A percentile compares a stretch with the other conserved stretches of the same genome.
These are phyloP conservation scores for Ambrosia trifida DNA, from an alignment of 129 eudicot species.

Conservation along the genomic window DNA sequence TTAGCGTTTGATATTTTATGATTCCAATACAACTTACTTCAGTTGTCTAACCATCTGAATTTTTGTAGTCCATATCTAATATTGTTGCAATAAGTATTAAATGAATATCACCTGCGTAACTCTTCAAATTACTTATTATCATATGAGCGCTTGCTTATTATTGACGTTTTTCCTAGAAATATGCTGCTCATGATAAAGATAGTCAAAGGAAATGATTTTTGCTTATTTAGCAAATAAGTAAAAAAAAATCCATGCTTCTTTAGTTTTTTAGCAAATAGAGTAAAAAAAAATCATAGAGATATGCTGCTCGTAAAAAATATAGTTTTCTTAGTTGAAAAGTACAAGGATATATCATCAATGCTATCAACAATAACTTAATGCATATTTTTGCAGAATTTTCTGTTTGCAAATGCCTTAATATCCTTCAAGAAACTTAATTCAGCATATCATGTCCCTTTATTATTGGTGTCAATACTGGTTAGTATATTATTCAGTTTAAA, in stretches of 20 bases:
- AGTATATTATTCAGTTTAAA: slow-evolving; percentile 32
- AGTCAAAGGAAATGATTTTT: too few relatives aligned
- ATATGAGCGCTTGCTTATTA: not conserved
- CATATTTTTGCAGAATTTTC: slow-evolving; percentile 66
- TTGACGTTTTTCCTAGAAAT: too few relatives aligned
- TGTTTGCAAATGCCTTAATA: slow-evolving; percentile 81
- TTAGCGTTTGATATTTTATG: not conserved
- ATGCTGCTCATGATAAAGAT: too few relatives aligned
- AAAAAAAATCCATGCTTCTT: too few relatives aligned
- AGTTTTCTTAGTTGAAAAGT: not conserved
- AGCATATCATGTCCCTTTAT: slow-evolving; percentile 89
- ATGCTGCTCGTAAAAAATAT: not conserved
- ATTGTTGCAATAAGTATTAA: not conserved
- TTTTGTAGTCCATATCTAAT: not conserved
- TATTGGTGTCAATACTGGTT: slow-evolving; percentile 81
- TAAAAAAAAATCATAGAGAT: not conserved
- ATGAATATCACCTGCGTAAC: not conserved
- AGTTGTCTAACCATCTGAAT: not conserved
- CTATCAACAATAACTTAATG: slow-evolving; percentile 25
- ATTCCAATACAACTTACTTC: not conserved
- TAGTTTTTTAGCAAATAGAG: too few relatives aligned
- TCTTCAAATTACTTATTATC: not conserved
- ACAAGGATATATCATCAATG: not conserved
- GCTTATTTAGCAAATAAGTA: too few relatives aligned
- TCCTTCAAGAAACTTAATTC: slow-evolving; percentile 78